These are phyloP conservation scores for Kodamaea anthophila DNA, from an alignment of 1,139 yeast genomes.

Conservation along the genomic window DNA sequence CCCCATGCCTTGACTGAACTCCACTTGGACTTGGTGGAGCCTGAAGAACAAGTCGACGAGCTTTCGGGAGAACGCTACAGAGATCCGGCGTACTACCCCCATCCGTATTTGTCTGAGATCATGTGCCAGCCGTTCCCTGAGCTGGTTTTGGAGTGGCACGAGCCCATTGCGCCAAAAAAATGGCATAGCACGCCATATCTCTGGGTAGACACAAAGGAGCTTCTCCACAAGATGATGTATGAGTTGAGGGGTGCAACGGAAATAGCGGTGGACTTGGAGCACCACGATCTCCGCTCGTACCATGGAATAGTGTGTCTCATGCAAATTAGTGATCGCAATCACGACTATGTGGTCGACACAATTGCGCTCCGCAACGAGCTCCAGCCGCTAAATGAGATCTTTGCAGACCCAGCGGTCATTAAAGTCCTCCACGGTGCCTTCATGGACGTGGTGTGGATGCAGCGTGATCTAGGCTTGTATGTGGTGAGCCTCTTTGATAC, in stretches of 20 bases:
- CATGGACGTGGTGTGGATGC: constrained; percentile 97
- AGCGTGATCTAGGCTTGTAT: constrained; percentile 89
- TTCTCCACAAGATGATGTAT: constrained; percentile 48
- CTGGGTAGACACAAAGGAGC: constrained; percentile 64
- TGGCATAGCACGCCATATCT: constrained; percentile 62
- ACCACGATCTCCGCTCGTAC: constrained; percentile 87
- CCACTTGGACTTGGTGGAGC: constrained; percentile 29
- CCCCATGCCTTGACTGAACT: constrained; percentile 62
- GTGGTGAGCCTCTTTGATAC: constrained; percentile 90
- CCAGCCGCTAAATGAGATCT: constrained; percentile 59
- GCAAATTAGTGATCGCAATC: constrained; percentile 83
- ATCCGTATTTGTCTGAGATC: constrained; percentile 83
- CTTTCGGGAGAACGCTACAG: constrained; percentile 28
- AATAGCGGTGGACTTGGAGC: constrained; percentile 95
- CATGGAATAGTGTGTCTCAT: constrained; percentile 87
- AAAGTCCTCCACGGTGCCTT: constrained; percentile 95
- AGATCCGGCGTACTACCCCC: constrained; percentile 59
- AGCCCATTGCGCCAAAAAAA: constrained; percentile 51
- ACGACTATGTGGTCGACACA: constrained; percentile 82
- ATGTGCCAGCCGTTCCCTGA: constrained; percentile 65
- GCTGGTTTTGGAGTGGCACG: constrained; percentile 37
- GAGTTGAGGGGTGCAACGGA: constrained; percentile 48
- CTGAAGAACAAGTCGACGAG: neutral
- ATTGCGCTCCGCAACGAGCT: constrained; percentile 69
- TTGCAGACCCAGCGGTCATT: constrained; percentile 71